These are phyloP conservation scores for Paraglomus occultum DNA, from an alignment of 192 early-diverging fungal species.

Conservation along the genomic window DNA sequence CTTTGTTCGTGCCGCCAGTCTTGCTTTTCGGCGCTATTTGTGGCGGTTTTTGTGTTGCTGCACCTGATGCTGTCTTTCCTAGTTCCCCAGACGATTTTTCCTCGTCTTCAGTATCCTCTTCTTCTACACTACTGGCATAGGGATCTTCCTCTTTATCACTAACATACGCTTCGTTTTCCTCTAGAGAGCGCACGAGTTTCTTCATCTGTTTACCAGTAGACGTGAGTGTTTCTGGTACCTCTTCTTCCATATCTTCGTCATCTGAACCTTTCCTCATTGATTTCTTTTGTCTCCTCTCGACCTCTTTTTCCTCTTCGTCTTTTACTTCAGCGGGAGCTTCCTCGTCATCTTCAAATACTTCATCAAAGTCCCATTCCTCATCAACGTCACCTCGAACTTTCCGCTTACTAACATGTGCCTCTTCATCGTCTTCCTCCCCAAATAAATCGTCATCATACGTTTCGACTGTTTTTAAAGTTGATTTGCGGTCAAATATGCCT, in stretches of 20 bases:
- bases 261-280: constrained; percentile 41
- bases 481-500: constrained; percentile 18
- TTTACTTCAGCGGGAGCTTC: constrained; percentile 61
- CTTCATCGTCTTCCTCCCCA: constrained; percentile 42
- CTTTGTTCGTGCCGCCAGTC: constrained; percentile 10
- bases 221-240: constrained; percentile 36
- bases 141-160: constrained; percentile 58
- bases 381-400: constrained; percentile 55
- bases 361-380: constrained; percentile 70
- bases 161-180: constrained; percentile 63
- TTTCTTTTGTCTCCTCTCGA: constrained; percentile 26
- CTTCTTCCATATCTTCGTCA: constrained; percentile 40
- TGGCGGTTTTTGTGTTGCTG: constrained; percentile 27
- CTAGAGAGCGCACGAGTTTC: constrained; percentile 62
- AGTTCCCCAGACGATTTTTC: not conserved
- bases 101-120: constrained; percentile 18
- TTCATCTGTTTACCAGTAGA: constrained; percentile 51
- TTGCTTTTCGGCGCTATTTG: constrained; percentile 25
- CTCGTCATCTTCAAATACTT: constrained; percentile 81
- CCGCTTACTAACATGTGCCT: constrained; percentile 35
- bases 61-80: not conserved
- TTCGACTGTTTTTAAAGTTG: constrained; percentile 1
- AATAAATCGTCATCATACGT: constrained; percentile 35
- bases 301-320: constrained; percentile 44
- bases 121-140: constrained; percentile 48